Conservation (phyloP, 2,329 filamentous ascomycete species). For the Arthroderma sp. region DNA sequence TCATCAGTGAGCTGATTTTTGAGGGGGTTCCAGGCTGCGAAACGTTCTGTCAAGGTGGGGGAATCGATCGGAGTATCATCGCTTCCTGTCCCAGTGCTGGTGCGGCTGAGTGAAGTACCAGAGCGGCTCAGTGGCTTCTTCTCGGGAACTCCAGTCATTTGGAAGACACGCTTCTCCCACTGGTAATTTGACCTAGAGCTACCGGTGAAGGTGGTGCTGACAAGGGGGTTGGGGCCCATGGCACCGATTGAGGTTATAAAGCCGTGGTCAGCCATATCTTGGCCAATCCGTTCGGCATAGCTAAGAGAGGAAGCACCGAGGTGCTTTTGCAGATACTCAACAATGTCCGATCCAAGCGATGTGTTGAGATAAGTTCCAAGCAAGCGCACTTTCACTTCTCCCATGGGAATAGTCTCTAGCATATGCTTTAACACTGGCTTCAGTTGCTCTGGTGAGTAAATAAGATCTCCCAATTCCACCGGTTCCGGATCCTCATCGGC, state of each 20-base stretch:
- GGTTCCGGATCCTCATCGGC: slow-evolving; percentile 64
- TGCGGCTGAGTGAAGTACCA: slow-evolving; percentile 46
- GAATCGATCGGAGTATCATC: slow-evolving; percentile 55
- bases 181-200: slow-evolving; percentile 97
- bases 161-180: slow-evolving; percentile 87
- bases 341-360: slow-evolving; percentile 81
- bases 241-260: slow-evolving; percentile 86
- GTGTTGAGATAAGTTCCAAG: slow-evolving; percentile 91
- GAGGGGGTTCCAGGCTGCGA: slow-evolving; percentile 84
- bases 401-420: slow-evolving; percentile 72
- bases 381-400: slow-evolving; percentile 90
- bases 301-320: slow-evolving; percentile 74
- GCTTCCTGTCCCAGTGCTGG: slow-evolving; percentile 53
- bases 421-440: slow-evolving; percentile 84
- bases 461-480: slow-evolving; percentile 80
- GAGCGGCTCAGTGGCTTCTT: slow-evolving; percentile 50
- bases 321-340: slow-evolving; percentile 84
- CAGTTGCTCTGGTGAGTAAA: slow-evolving; percentile 71
- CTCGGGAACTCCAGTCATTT: slow-evolving; percentile 74
- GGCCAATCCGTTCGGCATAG: slow-evolving; percentile 87
- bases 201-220: slow-evolving; percentile 73
- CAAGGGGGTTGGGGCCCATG: slow-evolving; percentile 47
- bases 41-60: slow-evolving; percentile 76
- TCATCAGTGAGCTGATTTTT: slow-evolving; percentile 89
- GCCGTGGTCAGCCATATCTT: slow-evolving; percentile 76